These are phyloP conservation scores for Plasmodium falciparum DNA, from an alignment of 169 alveolate genomes.

Conservation along the genomic window DNA sequence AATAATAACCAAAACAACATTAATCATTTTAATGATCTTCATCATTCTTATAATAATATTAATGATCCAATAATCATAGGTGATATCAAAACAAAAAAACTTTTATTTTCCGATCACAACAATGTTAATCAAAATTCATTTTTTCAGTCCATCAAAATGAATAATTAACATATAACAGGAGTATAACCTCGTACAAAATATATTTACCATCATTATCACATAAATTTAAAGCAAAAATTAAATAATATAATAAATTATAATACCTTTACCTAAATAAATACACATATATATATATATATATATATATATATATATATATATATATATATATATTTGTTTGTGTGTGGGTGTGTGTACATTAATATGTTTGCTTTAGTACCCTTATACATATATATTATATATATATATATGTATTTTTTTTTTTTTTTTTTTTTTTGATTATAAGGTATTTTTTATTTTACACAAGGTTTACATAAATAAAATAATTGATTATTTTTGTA, in stretches of 20 bases:
- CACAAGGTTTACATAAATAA: not conserved
- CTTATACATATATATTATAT: not conserved
- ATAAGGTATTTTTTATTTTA: too few relatives aligned
- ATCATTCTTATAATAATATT: not conserved
- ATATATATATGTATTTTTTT: not conserved
- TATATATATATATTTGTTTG: too few relatives aligned
- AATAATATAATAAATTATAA: too few relatives aligned
- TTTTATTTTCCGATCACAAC: conserved; percentile 3
- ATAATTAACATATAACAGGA: conserved; percentile 6
- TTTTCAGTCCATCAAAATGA: conserved; percentile 21
- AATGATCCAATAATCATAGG: not conserved
- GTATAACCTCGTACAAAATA: not conserved
- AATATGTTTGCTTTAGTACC: not conserved
- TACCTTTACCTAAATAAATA: not conserved
- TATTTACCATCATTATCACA: not conserved
- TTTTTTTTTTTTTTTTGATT: not conserved
- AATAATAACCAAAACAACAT: too few relatives aligned
- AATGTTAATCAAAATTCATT: conserved; percentile 1
- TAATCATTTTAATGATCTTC: not conserved
- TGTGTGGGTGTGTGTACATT: not conserved
- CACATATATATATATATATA: not conserved
- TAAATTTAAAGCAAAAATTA: not conserved
- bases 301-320: conserved; percentile 11
- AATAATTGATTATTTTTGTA: conserved; percentile 33
- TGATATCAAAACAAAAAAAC: conserved; percentile 14